Conservation (phyloP, 2,329 filamentous ascomycete species). For the Teratosphaeria zuluensis region DNA sequence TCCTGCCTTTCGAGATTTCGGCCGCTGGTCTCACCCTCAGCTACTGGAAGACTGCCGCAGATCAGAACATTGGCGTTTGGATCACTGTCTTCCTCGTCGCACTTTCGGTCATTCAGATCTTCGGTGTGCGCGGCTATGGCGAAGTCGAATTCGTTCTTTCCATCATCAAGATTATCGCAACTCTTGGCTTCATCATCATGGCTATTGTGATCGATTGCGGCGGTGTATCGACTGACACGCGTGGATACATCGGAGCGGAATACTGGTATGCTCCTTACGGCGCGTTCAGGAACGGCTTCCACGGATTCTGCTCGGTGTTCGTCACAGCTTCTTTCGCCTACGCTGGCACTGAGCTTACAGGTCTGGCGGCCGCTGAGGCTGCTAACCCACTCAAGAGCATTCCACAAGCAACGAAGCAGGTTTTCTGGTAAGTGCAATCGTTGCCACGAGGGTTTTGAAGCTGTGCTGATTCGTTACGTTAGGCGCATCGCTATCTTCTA, state of each 20-base stretch:
- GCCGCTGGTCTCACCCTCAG: constrained; percentile 24
- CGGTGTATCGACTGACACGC: constrained; percentile 44
- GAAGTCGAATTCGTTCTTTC: constrained; percentile 27
- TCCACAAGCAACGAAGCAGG: constrained; percentile 25
- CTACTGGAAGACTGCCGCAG: constrained; percentile 19
- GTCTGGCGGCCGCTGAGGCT: constrained; percentile 45
- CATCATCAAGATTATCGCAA: constrained; percentile 33
- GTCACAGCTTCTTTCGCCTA: constrained; percentile 56
- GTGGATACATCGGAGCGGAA: constrained; percentile 50
- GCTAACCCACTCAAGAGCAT: constrained; percentile 41
- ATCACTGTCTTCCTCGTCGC: constrained; percentile 23
- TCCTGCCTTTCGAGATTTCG: constrained; percentile 25
- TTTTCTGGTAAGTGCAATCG: constrained; percentile 21
- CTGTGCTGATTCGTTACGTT: constrained; percentile 10
- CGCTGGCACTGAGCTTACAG: constrained; percentile 54
- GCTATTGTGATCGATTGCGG: constrained; percentile 51
- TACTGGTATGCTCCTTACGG: constrained; percentile 32
- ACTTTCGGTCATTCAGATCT: constrained; percentile 21
- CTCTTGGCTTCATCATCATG: constrained; percentile 55
- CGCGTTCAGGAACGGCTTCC: constrained; percentile 48
- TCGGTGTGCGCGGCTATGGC: constrained; percentile 27
- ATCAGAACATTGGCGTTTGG: constrained; percentile 23
- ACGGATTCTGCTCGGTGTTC: constrained; percentile 55
- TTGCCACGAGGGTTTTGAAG: not conserved
- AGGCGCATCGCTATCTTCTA: constrained; percentile 24